A percentile compares a stretch with the other conserved stretches of the same genome.
These are phyloP conservation scores for Ascochyta koolunga DNA, from an alignment of 2,329 filamentous ascomycete genomes.

Conservation along the genomic window DNA sequence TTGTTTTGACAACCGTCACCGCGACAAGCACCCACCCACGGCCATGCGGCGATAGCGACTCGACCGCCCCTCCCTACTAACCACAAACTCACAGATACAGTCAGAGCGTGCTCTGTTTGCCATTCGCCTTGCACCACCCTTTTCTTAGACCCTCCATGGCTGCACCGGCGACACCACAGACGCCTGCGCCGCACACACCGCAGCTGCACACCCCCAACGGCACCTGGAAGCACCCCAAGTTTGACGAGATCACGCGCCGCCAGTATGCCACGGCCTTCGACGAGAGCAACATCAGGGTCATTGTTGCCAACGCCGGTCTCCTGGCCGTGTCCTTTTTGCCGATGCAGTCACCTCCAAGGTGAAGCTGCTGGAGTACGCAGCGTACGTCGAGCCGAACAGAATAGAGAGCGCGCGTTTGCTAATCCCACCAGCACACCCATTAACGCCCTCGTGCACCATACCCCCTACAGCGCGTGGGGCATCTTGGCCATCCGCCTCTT, in stretches of 20 bases:
- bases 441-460: conserved; percentile 42
- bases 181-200: conserved; percentile 32
- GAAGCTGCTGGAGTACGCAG: conserved; percentile 27
- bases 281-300: conserved; percentile 73
- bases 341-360: conserved; percentile 26
- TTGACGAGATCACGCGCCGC: conserved; percentile 84
- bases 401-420: neutral
- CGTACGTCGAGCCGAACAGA: conserved; percentile 21
- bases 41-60: conserved; percentile 2
- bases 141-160: conserved; percentile 12
- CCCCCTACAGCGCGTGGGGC: conserved; percentile 46
- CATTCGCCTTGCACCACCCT: too few species aligned
- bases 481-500: conserved; percentile 61
- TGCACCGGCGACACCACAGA: conserved; percentile 29
- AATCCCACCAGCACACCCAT: conserved; percentile 42
- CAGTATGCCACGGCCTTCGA: conserved; percentile 80
- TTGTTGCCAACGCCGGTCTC: conserved; percentile 70
- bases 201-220: conserved; percentile 60
- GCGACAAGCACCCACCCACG: neutral
- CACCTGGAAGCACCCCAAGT: conserved; percentile 87
- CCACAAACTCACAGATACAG: neutral
- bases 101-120: too few species aligned
- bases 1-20: conserved; percentile 16
- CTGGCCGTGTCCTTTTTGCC: conserved; percentile 57
- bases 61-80: neutral